These are phyloP conservation scores for Lolium multiflorum DNA, from an alignment of 176 grass and related monocot species.

Conservation along the genomic window DNA sequence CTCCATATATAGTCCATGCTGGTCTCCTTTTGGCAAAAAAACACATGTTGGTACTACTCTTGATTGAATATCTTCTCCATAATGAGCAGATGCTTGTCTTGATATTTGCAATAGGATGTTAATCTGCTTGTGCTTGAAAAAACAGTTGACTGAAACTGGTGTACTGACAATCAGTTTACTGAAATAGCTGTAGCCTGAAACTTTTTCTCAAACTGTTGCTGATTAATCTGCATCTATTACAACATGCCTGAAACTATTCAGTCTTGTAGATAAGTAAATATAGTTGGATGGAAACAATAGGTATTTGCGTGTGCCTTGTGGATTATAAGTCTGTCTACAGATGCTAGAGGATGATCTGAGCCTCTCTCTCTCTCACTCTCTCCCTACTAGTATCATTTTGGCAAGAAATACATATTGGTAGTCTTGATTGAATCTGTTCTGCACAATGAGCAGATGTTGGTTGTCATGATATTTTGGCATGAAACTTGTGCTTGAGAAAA, in stretches of 20 bases:
- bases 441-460: not conserved
- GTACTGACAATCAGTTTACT: not conserved
- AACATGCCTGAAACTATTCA: not conserved
- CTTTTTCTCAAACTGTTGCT: constrained; percentile 8
- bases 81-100: not conserved
- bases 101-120: not conserved
- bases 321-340: not conserved
- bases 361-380: not conserved
- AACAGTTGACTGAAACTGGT: not conserved
- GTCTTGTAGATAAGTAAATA: not conserved
- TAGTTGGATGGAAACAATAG: not conserved
- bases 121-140: not conserved
- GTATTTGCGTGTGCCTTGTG: not conserved
- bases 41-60: not conserved
- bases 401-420: too few relatives aligned
- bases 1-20: too few relatives aligned
- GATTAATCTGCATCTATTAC: not conserved
- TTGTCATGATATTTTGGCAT: not conserved
- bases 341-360: not conserved
- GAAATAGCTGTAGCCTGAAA: not conserved
- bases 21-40: not conserved
- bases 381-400: too few relatives aligned
- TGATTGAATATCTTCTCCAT: not conserved
- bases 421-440: not conserved
- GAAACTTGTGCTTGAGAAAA: not conserved